A percentile compares a stretch with the other conserved stretches of the same genome.
Evolutionary conservation across 169 alveolate species (phyloP).

Genomic region (Cryptosporidium ubiquitum): DNA sequence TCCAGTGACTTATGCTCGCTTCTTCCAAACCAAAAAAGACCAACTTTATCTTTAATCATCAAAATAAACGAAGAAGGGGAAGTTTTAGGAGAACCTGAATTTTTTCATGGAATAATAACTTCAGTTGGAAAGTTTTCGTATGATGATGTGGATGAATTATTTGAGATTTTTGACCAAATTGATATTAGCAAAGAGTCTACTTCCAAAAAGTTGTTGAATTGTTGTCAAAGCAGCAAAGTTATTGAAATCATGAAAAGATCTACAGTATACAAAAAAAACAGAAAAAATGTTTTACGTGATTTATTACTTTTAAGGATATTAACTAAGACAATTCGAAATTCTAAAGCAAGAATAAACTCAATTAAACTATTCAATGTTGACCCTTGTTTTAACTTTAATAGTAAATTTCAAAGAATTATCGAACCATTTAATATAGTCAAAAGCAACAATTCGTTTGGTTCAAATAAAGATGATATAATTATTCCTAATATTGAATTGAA

Average conservation of each 20-base stretch:
- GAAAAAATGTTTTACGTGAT: not conserved
- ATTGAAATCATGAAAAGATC: not conserved
- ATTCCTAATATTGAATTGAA: constrained; percentile 20
- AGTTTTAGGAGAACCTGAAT: constrained; percentile 74
- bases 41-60: constrained; percentile 81
- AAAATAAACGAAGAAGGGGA: constrained; percentile 78
- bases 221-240: not conserved
- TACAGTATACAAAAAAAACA: not conserved
- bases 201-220: not conserved
- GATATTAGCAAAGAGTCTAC: not conserved
- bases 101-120: constrained; percentile 77
- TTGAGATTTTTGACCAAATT: not conserved
- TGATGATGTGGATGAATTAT: constrained; percentile 79
- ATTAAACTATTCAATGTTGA: constrained; percentile 4
- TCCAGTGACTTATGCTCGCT: constrained; percentile 83
- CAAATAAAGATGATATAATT: not conserved
- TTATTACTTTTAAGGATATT: not conserved
- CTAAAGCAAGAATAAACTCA: not conserved
- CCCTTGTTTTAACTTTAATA: not conserved
- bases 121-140: constrained; percentile 80
- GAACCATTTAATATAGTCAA: not conserved
- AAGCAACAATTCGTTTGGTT: not conserved
- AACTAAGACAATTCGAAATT: not conserved
- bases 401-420: not conserved
- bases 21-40: constrained; percentile 81